phyloP scores from a whole-genome alignment of 2,329 filamentous ascomycete genomes.

The Botrytis galanthina region DNA sequence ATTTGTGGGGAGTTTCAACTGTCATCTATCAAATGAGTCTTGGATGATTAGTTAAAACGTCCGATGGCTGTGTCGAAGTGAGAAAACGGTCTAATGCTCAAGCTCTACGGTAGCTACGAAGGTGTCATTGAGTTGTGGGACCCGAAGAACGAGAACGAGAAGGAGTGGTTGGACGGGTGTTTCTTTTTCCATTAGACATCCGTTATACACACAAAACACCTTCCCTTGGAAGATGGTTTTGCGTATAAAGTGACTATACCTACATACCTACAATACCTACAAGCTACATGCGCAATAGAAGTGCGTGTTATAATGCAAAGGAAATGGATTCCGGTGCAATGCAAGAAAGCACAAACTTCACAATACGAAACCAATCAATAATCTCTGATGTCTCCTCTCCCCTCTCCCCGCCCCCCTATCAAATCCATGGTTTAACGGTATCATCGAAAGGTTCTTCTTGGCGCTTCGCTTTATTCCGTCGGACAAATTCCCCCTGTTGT shows the following conservation, averaged over 20 bases:
- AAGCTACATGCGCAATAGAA: neutral
- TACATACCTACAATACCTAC: neutral
- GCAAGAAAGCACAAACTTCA: neutral
- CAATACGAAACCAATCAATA: constrained; percentile 4
- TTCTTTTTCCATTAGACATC: neutral
- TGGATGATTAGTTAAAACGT: neutral
- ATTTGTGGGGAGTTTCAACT: neutral
- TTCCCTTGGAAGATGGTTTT: neutral
- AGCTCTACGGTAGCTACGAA: neutral
- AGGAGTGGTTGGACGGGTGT: neutral
- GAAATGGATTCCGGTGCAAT: constrained; percentile 1
- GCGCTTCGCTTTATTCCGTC: constrained; percentile 9
- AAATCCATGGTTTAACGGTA: neutral
- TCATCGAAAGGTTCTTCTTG: neutral
- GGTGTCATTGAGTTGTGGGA: neutral
- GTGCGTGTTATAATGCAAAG: neutral
- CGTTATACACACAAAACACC: neutral
- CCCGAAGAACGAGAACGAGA: neutral
- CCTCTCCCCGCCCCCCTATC: neutral
- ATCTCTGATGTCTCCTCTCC: neutral
- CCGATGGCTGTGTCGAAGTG: neutral
- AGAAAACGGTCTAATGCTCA: neutral
- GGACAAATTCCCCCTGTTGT: constrained; percentile 1
- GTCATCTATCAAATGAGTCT: neutral
- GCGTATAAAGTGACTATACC: neutral